Conservation (phyloP, 805 yeast species). For the Saturnispora saitoi region DNA sequence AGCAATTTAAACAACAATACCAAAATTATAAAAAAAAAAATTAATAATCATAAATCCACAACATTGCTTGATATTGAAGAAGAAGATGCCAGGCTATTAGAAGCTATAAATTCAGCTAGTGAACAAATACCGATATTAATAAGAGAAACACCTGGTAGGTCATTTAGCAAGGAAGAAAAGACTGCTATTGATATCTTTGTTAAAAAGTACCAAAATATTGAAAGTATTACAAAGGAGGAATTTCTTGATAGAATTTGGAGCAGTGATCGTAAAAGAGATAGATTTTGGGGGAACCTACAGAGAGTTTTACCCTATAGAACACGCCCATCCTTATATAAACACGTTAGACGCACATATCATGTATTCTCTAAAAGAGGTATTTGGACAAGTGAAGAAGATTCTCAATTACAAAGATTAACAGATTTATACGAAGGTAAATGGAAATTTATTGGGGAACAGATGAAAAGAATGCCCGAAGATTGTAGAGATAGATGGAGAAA, state of each 20-base stretch:
- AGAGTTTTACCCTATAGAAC: constrained; percentile 77
- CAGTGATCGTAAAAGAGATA: constrained; percentile 74
- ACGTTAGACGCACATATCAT: constrained; percentile 84
- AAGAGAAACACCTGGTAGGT: constrained; percentile 31
- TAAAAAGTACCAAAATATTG: constrained; percentile 54
- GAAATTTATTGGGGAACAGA: constrained; percentile 70
- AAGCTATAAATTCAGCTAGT: constrained; percentile 7
- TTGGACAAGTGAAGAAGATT: constrained; percentile 83
- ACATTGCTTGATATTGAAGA: not conserved
- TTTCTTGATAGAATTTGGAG: constrained; percentile 85
- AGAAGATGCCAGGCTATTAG: not conserved
- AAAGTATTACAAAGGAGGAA: constrained; percentile 54
- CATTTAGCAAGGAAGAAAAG: constrained; percentile 57
- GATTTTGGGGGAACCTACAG: constrained; percentile 80
- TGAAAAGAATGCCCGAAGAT: constrained; percentile 96
- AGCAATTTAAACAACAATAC: not conserved
- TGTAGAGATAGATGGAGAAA: constrained; percentile 96
- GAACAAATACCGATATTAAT: constrained; percentile 38
- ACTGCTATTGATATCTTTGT: constrained; percentile 68
- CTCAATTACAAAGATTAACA: constrained; percentile 51
- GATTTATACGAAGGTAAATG: constrained; percentile 71
- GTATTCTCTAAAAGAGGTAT: constrained; percentile 80
- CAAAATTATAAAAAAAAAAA: not conserved
- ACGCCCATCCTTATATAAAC: constrained; percentile 85
- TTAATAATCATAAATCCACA: not conserved